These are phyloP conservation scores for Croton setiger DNA, from an alignment of 441 rosid species.

Conservation along the genomic window DNA sequence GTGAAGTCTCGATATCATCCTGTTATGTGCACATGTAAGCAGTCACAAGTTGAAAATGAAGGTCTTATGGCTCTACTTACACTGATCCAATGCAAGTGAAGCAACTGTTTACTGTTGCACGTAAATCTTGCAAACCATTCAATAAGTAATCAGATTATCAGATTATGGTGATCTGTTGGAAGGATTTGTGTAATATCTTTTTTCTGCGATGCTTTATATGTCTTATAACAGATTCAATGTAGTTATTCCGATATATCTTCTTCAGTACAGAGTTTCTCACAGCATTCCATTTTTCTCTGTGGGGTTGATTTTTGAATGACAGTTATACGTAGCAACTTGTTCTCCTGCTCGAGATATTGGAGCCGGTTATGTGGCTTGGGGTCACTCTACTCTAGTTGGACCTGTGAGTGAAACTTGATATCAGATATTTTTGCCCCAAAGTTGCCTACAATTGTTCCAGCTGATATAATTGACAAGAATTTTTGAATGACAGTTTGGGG, in stretches of 20 bases:
- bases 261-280: constrained; percentile 7
- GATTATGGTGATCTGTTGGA: neutral
- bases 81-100: neutral
- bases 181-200: neutral
- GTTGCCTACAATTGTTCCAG: neutral
- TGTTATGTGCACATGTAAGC: too few species aligned
- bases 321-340: constrained; percentile 93
- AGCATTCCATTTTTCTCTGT: constrained; percentile 3
- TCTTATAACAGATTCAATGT: neutral
- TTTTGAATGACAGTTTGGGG: constrained; percentile 65
- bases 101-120: too few species aligned
- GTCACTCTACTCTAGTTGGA: constrained; percentile 95
- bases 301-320: constrained; percentile 20
- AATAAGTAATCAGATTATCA: neutral
- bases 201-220: neutral
- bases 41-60: neutral
- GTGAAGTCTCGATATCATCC: too few species aligned
- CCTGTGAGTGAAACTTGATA: constrained; percentile 57
- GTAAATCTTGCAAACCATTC: neutral
- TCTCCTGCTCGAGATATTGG: constrained; percentile 85
- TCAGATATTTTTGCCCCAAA: neutral
- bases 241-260: neutral
- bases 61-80: neutral
- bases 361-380: constrained; percentile 91
- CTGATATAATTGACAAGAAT: constrained; percentile 6